Evolutionary conservation across 1,139 yeast species (phyloP).

Genomic region (Sugiyamaella castrensis): DNA sequence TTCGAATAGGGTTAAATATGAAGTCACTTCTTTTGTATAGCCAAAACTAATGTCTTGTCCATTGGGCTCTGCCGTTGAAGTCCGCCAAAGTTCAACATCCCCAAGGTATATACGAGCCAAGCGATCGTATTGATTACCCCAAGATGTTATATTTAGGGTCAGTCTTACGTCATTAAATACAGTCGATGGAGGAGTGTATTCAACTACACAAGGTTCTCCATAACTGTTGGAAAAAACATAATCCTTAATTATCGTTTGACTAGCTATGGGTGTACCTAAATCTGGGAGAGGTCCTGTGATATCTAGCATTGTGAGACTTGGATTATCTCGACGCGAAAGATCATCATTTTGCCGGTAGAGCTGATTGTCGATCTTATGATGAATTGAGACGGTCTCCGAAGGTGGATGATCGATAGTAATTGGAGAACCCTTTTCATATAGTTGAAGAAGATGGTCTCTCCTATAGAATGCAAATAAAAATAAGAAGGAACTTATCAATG

Average conservation of each 20-base stretch:
- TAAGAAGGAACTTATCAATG: too few relatives aligned
- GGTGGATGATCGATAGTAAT: too few relatives aligned
- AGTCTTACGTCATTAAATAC: slow-evolving; percentile 61
- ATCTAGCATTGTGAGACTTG: background rate
- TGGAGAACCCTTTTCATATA: too few relatives aligned
- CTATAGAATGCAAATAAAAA: too few relatives aligned
- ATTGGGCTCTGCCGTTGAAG: slow-evolving; percentile 81
- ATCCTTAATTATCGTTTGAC: slow-evolving; percentile 37
- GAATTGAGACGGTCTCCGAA: too few relatives aligned
- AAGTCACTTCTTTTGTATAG: slow-evolving; percentile 61
- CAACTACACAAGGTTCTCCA: slow-evolving; percentile 50
- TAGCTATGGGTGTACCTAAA: slow-evolving; percentile 5
- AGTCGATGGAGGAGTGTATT: slow-evolving; percentile 43
- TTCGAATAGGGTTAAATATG: slow-evolving; percentile 52
- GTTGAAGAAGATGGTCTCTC: too few relatives aligned
- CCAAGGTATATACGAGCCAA: slow-evolving; percentile 67
- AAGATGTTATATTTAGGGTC: slow-evolving; percentile 54
- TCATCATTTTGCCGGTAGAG: too few relatives aligned
- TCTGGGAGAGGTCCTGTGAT: slow-evolving; percentile 6
- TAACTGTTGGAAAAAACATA: slow-evolving; percentile 57
- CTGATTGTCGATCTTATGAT: too few relatives aligned
- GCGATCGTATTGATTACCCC: slow-evolving; percentile 74
- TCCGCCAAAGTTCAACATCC: slow-evolving; percentile 74
- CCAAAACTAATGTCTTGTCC: slow-evolving; percentile 43
- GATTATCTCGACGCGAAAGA: slow-evolving; percentile 1